A percentile compares a stretch with the other conserved stretches of the same genome.
These are phyloP conservation scores for Trifolium subterraneum DNA, from an alignment of 306 rosid species.

Conservation along the genomic window DNA sequence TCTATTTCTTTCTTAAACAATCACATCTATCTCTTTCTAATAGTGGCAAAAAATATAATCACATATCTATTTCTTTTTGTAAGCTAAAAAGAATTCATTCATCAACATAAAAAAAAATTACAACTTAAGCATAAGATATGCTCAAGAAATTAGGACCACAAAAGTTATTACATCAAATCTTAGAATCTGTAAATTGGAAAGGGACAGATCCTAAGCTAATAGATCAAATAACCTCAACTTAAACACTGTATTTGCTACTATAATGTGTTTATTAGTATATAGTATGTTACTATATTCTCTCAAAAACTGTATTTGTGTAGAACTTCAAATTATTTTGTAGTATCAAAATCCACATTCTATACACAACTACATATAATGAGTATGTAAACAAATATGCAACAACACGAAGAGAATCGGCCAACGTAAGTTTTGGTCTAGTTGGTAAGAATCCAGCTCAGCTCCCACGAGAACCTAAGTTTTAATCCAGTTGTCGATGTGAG, in stretches of 20 bases:
- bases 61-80: not conserved
- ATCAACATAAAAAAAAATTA: not conserved
- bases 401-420: conserved; percentile 28
- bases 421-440: not conserved
- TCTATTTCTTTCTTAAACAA: not conserved
- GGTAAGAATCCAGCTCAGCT: not conserved
- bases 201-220: not conserved
- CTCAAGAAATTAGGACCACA: not conserved
- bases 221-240: not conserved
- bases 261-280: conserved; percentile 15
- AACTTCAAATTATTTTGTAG: conserved; percentile 40
- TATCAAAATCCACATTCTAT: conserved; percentile 38
- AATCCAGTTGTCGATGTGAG: not conserved
- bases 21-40: not conserved
- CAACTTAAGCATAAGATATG: not conserved
- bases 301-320: conserved; percentile 28
- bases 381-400: conserved; percentile 29
- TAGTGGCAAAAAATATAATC: not conserved
- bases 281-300: conserved; percentile 16
- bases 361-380: conserved; percentile 38
- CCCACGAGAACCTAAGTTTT: not conserved
- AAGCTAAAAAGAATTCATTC: not conserved
- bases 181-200: not conserved
- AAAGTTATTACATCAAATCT: not conserved
- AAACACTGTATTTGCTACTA: not conserved